Evolutionary conservation across 2,329 filamentous ascomycete species (phyloP).

Genomic region (Neopestalotiopsis rosae): DNA sequence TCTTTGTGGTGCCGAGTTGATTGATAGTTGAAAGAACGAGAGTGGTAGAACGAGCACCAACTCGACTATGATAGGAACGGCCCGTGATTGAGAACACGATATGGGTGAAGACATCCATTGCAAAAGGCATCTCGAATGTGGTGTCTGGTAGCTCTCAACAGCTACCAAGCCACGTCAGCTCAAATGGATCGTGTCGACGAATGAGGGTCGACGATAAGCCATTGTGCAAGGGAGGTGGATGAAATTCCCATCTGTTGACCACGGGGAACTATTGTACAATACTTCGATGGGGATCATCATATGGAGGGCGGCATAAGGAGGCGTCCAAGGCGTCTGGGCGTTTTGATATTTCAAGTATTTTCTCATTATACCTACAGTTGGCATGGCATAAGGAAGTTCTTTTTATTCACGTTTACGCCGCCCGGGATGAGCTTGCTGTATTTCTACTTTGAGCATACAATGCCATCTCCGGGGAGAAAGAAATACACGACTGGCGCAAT

Average conservation of each 20-base stretch:
- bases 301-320: slow-evolving; percentile 31
- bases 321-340: slow-evolving; percentile 28
- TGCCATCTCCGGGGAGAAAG: no score
- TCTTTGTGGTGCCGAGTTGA: background rate
- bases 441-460: no score
- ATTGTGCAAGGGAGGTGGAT: background rate
- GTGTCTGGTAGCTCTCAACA: background rate
- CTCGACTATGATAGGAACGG: background rate
- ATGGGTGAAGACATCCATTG: background rate
- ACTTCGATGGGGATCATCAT: slow-evolving; percentile 23
- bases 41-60: background rate
- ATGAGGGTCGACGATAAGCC: background rate
- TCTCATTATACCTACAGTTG: background rate
- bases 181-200: background rate
- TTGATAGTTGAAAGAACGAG: background rate
- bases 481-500: no score
- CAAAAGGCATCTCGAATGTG: background rate
- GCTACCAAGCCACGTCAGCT: background rate
- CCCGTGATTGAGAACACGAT: background rate
- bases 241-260: background rate
- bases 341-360: background rate
- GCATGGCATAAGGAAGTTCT: background rate
- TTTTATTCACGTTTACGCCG: no score
- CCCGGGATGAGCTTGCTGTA: no score
- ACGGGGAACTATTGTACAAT: slow-evolving; percentile 4